These are phyloP conservation scores for Anacardium occidentale DNA, from an alignment of 345 rosid species.

Conservation along the genomic window DNA sequence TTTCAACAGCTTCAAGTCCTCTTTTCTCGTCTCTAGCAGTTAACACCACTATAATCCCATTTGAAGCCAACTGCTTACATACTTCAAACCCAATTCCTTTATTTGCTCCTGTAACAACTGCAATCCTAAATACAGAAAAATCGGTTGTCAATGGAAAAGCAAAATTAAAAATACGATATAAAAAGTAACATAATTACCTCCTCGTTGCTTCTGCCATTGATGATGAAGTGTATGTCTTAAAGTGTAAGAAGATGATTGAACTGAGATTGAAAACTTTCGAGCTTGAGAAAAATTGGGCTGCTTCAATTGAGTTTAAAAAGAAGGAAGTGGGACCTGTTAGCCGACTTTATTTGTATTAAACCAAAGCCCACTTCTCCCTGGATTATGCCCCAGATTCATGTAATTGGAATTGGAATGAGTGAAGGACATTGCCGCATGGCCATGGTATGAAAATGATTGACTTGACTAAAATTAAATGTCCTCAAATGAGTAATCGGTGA, in stretches of 20 bases:
- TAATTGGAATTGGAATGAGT: too few species aligned
- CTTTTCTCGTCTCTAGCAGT: slow-evolving; percentile 35
- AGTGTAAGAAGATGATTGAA: not conserved
- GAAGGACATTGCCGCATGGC: too few species aligned
- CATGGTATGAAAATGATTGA: too few species aligned
- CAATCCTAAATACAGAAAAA: slow-evolving; percentile 15
- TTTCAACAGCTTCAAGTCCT: slow-evolving; percentile 38
- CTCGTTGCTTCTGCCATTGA: slow-evolving; percentile 9
- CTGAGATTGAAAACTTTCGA: too few species aligned
- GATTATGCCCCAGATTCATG: too few species aligned
- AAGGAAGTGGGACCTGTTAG: not conserved
- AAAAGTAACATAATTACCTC: not conserved
- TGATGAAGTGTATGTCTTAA: not conserved
- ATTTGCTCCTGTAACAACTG: slow-evolving; percentile 34
- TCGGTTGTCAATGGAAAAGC: too few species aligned
- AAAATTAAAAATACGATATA: not conserved
- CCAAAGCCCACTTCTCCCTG: not conserved
- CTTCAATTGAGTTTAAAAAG: not conserved
- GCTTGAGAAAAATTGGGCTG: not conserved
- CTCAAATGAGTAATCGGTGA: too few species aligned
- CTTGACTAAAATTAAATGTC: too few species aligned
- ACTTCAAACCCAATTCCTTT: slow-evolving; percentile 35
- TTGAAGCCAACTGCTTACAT: slow-evolving; percentile 30
- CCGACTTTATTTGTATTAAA: not conserved
- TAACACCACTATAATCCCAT: slow-evolving; percentile 27